phyloP scores from a whole-genome alignment of 2,329 filamentous ascomycete species.

The Tolypocladium guangdongense region DNA sequence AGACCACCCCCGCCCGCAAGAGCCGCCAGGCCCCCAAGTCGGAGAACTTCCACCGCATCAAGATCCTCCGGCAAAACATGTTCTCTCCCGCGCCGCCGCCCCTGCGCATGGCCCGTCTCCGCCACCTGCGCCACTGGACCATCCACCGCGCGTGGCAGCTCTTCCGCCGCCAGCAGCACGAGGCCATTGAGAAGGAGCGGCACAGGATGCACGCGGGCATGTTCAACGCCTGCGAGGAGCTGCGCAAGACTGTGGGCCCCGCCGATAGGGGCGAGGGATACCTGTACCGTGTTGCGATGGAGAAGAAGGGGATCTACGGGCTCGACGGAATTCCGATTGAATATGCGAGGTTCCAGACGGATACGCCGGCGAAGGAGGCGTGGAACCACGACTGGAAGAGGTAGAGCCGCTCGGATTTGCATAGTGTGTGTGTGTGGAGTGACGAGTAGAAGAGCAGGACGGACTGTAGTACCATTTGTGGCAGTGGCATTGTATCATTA shows the following conservation, averaged over 20 bases:
- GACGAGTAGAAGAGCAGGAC: not conserved
- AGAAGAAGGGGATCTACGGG: constrained; percentile 76
- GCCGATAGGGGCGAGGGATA: constrained; percentile 52
- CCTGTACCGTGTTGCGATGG: constrained; percentile 79
- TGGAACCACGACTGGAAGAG: constrained; percentile 94
- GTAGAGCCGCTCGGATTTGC: constrained; percentile 13
- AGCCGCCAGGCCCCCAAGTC: constrained; percentile 20
- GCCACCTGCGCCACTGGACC: constrained; percentile 91
- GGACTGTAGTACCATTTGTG: not conserved
- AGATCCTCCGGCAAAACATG: constrained; percentile 35
- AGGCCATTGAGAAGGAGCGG: constrained; percentile 56
- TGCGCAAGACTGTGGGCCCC: constrained; percentile 50
- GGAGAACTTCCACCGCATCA: constrained; percentile 30
- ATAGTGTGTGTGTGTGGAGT: not conserved
- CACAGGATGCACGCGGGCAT: constrained; percentile 75
- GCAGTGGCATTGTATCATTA: constrained; percentile 3
- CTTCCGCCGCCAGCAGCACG: constrained; percentile 58
- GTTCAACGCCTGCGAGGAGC: constrained; percentile 73
- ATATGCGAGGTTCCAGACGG: constrained; percentile 76
- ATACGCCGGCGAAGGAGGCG: constrained; percentile 64
- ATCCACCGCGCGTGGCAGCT: constrained; percentile 95
- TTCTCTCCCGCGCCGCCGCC: constrained; percentile 49
- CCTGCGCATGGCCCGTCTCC: constrained; percentile 78
- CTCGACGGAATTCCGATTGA: constrained; percentile 74
- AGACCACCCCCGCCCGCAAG: constrained; percentile 13